Evolutionary conservation across 148 eudicot genomes (phyloP).

Genomic region (Mesembryanthemum crystallinum): DNA sequence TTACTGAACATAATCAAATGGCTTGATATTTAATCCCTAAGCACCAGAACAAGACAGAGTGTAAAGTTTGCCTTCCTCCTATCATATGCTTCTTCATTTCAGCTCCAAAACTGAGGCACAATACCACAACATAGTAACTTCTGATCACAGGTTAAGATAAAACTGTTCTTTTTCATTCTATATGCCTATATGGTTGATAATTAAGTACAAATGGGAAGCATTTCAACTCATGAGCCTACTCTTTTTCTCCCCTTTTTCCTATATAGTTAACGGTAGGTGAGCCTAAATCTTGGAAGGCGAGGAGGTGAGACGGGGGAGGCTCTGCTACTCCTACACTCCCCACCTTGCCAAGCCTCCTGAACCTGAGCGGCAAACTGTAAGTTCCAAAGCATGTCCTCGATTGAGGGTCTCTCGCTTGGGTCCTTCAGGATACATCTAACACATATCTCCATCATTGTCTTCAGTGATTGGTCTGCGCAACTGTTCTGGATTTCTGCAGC

Average conservation of each 20-base stretch:
- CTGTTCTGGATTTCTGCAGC: conserved; percentile 50
- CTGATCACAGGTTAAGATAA: background rate
- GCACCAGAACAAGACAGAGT: too few species aligned
- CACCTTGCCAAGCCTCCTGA: conserved; percentile 73
- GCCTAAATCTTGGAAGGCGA: conserved; percentile 32
- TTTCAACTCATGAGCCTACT: background rate
- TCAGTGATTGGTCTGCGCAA: conserved; percentile 65
- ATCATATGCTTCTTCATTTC: too few species aligned
- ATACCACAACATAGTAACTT: background rate
- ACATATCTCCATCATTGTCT: conserved; percentile 79
- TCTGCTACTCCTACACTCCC: conserved; percentile 47
- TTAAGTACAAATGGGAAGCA: background rate
- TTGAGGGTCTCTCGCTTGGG: conserved; percentile 67
- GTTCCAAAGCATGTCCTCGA: conserved; percentile 91
- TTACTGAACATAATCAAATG: too few species aligned
- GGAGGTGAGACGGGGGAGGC: conserved; percentile 48
- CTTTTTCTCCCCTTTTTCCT: background rate
- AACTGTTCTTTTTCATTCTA: background rate
- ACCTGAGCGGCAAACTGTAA: conserved; percentile 94
- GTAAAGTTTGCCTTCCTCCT: too few species aligned
- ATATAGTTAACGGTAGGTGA: conserved; percentile 19
- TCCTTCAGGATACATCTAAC: conserved; percentile 54
- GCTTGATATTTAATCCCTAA: too few species aligned
- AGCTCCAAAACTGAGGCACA: background rate
- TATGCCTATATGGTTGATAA: background rate